phyloP scores from a whole-genome alignment of 2,329 filamentous ascomycete genomes.

The Setomelanomma holmii region DNA sequence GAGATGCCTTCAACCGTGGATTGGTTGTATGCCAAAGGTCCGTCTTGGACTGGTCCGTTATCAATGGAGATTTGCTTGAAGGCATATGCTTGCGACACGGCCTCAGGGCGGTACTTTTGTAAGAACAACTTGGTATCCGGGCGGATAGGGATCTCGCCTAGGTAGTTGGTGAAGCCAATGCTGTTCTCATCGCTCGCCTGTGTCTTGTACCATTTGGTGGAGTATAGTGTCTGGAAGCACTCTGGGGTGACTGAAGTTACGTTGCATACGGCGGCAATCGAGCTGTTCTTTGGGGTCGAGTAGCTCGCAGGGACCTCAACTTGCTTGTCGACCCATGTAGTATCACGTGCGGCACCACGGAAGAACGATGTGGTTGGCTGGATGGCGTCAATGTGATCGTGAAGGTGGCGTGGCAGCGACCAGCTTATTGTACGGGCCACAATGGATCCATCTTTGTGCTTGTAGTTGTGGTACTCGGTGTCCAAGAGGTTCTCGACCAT shows the following conservation, averaged over 20 bases:
- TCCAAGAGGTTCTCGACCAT: slow-evolving; percentile 61
- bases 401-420: slow-evolving; percentile 65
- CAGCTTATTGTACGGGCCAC: slow-evolving; percentile 62
- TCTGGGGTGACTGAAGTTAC: slow-evolving; percentile 59
- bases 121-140: slow-evolving; percentile 66
- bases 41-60: slow-evolving; percentile 59
- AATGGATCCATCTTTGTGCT: slow-evolving; percentile 61
- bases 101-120: slow-evolving; percentile 60
- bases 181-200: slow-evolving; percentile 54
- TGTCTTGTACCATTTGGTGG: slow-evolving; percentile 60
- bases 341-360: slow-evolving; percentile 28
- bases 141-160: slow-evolving; percentile 59
- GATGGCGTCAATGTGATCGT: slow-evolving; percentile 65
- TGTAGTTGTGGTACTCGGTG: slow-evolving; percentile 59
- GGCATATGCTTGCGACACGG: slow-evolving; percentile 55
- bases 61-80: slow-evolving; percentile 67
- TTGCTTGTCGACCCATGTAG: slow-evolving; percentile 33
- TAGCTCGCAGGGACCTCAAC: slow-evolving; percentile 35
- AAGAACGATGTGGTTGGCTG: slow-evolving; percentile 68
- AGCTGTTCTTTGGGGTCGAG: slow-evolving; percentile 36
- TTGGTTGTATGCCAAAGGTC: slow-evolving; percentile 45
- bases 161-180: slow-evolving; percentile 58
- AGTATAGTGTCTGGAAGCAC: slow-evolving; percentile 63
- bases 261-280: slow-evolving; percentile 57
- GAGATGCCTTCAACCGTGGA: slow-evolving; percentile 41